Percentiles rank a stretch among this genome's conserved stretches.
Evolutionary conservation across 2,329 filamentous ascomycete genomes (phyloP).

Genomic region (Sporothrix brunneoviolacea): DNA sequence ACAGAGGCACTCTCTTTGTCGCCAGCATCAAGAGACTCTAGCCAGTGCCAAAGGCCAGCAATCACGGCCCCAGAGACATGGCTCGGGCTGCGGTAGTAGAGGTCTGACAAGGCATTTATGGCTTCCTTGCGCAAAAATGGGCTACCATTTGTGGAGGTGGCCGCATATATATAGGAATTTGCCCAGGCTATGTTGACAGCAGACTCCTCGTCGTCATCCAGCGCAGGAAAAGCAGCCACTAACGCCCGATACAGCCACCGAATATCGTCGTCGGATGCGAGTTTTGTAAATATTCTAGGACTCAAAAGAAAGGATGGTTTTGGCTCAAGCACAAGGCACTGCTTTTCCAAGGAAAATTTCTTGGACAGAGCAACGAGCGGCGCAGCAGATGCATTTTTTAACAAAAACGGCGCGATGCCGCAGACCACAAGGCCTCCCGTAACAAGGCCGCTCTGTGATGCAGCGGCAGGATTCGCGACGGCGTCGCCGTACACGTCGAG

Average conservation of each 20-base stretch:
- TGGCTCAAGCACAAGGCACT: constrained; percentile 62
- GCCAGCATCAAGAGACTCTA: constrained; percentile 57
- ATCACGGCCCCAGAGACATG: constrained; percentile 58
- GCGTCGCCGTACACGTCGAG: constrained; percentile 72
- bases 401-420: constrained; percentile 52
- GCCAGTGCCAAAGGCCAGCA: constrained; percentile 73
- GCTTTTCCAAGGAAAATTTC: constrained; percentile 55
- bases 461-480: constrained; percentile 66
- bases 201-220: constrained; percentile 42
- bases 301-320: constrained; percentile 87
- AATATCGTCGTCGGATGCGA: constrained; percentile 67
- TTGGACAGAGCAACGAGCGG: constrained; percentile 43
- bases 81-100: constrained; percentile 56
- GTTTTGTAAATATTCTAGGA: constrained; percentile 74
- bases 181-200: constrained; percentile 67
- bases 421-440: constrained; percentile 70
- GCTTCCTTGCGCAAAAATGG: constrained; percentile 59
- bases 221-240: constrained; percentile 48
- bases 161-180: constrained; percentile 73
- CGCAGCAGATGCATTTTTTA: constrained; percentile 49
- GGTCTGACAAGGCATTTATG: constrained; percentile 51
- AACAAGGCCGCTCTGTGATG: constrained; percentile 76
- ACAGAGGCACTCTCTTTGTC: constrained; percentile 72
- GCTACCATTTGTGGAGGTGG: constrained; percentile 57
- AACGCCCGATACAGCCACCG: constrained; percentile 70